Conservation (phyloP, 2,329 filamentous ascomycete genomes). For the Colletotrichum liaoningense region DNA sequence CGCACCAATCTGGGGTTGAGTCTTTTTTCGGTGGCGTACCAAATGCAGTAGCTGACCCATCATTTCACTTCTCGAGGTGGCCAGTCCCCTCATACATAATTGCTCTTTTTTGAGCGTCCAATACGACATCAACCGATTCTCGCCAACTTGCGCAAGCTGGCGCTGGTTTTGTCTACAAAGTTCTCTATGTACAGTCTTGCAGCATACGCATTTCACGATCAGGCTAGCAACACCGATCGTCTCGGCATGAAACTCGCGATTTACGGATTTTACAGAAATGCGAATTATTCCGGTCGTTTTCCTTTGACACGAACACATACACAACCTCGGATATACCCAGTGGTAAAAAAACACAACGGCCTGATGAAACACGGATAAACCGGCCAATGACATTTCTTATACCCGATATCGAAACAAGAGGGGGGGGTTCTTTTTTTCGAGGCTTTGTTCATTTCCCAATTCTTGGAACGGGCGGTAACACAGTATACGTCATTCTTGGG, state of each 20-base stretch:
- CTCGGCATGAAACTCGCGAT: not conserved
- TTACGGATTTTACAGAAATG: not conserved
- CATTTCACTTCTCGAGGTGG: constrained; percentile 36
- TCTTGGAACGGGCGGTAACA: constrained; percentile 15
- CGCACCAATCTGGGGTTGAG: constrained; percentile 66
- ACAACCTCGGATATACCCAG: constrained; percentile 24
- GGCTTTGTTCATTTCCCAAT: not conserved
- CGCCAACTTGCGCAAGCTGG: not conserved
- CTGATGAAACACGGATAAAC: constrained; percentile 18
- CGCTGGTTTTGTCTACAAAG: constrained; percentile 4
- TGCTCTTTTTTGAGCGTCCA: not conserved
- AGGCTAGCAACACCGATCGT: not conserved
- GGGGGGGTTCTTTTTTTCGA: not conserved
- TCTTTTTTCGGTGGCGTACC: not conserved
- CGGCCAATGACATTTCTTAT: not conserved
- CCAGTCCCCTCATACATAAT: not conserved
- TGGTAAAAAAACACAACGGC: not conserved
- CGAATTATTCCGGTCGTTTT: not conserved
- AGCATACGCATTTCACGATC: not conserved
- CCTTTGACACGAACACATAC: constrained; percentile 11
- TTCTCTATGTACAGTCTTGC: constrained; percentile 19
- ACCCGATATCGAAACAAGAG: constrained; percentile 11
- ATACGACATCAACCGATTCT: constrained; percentile 15
- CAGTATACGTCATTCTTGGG: constrained; percentile 20
- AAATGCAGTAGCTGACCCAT: not conserved